These are phyloP conservation scores for Dictyophora rubrovolvata DNA, from an alignment of 768 basidiomycete species.

Conservation along the genomic window DNA sequence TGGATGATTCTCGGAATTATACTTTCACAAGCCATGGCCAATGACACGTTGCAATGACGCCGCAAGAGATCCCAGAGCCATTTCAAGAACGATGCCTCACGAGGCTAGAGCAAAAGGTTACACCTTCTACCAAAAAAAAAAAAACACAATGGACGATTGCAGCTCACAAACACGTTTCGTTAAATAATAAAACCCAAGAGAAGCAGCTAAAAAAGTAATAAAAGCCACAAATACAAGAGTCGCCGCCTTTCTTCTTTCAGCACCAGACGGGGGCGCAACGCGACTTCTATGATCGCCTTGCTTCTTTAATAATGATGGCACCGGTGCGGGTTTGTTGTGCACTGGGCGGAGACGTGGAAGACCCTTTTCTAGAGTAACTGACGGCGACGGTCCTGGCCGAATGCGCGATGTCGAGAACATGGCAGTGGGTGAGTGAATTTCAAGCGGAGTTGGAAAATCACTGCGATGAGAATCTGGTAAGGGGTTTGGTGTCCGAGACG, in stretches of 20 bases:
- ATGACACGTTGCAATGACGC: too few species aligned
- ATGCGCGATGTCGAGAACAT: background rate
- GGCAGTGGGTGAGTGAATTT: background rate
- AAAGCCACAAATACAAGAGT: background rate
- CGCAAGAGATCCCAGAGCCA: too few species aligned
- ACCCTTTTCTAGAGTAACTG: background rate
- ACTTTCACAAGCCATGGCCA: too few species aligned
- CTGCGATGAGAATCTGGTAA: too few species aligned
- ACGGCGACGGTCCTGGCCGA: background rate
- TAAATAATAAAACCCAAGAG: background rate
- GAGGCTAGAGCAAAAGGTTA: background rate
- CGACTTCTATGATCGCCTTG: background rate
- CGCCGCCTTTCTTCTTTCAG: background rate
- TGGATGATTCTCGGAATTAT: too few species aligned
- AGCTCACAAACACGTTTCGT: background rate
- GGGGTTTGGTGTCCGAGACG: too few species aligned
- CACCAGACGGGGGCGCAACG: background rate
- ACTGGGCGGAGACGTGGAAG: background rate
- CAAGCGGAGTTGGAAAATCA: too few species aligned
- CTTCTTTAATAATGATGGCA: background rate
- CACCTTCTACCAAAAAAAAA: background rate
- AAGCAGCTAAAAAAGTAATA: background rate
- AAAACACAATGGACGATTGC: background rate
- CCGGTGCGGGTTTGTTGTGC: background rate
- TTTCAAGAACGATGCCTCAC: too few species aligned